Conservation (phyloP, 768 basidiomycete species). For the Suillus occidentalis region DNA sequence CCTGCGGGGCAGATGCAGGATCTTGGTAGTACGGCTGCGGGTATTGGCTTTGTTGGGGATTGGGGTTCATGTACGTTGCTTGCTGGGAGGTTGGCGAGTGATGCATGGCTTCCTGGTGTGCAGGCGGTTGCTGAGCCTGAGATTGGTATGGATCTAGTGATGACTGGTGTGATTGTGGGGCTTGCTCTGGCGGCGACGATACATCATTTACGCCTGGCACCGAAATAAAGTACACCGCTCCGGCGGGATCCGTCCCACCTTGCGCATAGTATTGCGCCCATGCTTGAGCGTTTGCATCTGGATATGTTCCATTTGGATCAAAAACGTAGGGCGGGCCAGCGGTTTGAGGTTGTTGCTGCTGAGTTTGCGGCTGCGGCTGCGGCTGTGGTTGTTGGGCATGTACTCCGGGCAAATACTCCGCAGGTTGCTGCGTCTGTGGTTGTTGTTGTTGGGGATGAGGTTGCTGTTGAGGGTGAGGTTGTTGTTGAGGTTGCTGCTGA, state of each 20-base stretch:
- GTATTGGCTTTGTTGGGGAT: constrained; percentile 20
- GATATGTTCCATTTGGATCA: constrained; percentile 66
- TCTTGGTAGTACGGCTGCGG: constrained; percentile 20
- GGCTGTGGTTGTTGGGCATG: constrained; percentile 22
- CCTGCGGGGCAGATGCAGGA: constrained; percentile 4
- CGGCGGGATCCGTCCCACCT: constrained; percentile 72
- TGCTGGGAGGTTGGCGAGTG: constrained; percentile 16
- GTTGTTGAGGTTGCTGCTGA: constrained; percentile 38
- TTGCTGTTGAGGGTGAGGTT: constrained; percentile 35
- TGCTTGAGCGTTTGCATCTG: constrained; percentile 79
- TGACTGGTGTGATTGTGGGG: constrained; percentile 8
- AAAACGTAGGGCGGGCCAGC: constrained; percentile 52
- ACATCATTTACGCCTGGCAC: constrained; percentile 71
- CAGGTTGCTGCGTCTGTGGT: constrained; percentile 26
- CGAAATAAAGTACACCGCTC: constrained; percentile 77
- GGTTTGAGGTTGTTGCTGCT: constrained; percentile 29
- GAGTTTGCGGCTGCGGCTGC: constrained; percentile 17
- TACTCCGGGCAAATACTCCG: not conserved
- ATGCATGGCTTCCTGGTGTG: constrained; percentile 15
- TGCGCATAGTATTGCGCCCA: constrained; percentile 87
- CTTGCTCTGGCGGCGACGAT: constrained; percentile 17
- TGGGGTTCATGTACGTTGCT: constrained; percentile 15
- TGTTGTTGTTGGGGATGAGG: constrained; percentile 36
- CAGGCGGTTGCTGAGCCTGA: constrained; percentile 16
- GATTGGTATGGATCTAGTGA: constrained; percentile 12